These are phyloP conservation scores for Calocybe gambosa DNA, from an alignment of 1,284 basidiomycete genomes.

Conservation along the genomic window DNA sequence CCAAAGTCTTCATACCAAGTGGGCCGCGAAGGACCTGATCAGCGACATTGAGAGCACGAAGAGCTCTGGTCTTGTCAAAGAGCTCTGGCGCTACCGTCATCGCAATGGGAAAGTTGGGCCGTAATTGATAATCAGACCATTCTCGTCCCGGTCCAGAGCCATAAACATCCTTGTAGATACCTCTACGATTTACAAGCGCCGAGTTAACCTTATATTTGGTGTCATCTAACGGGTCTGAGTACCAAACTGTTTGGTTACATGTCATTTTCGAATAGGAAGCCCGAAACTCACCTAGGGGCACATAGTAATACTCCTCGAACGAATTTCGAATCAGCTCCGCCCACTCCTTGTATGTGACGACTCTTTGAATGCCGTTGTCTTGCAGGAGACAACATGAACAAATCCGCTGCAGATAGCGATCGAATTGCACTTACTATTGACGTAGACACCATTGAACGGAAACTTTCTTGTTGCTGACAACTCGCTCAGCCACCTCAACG, in stretches of 20 bases:
- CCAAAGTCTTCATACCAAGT: conserved; percentile 92
- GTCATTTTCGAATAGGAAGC: background rate
- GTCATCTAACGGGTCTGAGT: conserved; percentile 67
- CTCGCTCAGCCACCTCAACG: conserved; percentile 80
- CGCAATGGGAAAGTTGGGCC: conserved; percentile 90
- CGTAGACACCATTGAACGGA: conserved; percentile 87
- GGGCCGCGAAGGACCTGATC: conserved; percentile 77
- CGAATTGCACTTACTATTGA: conserved; percentile 53
- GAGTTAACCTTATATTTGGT: conserved; percentile 66
- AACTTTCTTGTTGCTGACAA: conserved; percentile 68
- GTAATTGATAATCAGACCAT: conserved; percentile 96
- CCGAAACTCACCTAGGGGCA: conserved; percentile 62
- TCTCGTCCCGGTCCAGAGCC: conserved; percentile 82
- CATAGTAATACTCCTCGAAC: conserved; percentile 89
- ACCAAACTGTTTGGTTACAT: conserved; percentile 5
- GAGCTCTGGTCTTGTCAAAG: conserved; percentile 77
- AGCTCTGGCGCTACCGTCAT: conserved; percentile 97
- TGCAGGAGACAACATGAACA: background rate
- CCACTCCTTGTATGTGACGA: conserved; percentile 92
- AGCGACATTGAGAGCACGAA: conserved; percentile 71
- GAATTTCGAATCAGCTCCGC: conserved; percentile 75
- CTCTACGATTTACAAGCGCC: conserved; percentile 78
- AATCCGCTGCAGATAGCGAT: background rate
- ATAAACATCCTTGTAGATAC: conserved; percentile 98
- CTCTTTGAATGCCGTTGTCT: conserved; percentile 69